phyloP scores from a whole-genome alignment of 306 rosid species.

The Sophora flavescens region DNA sequence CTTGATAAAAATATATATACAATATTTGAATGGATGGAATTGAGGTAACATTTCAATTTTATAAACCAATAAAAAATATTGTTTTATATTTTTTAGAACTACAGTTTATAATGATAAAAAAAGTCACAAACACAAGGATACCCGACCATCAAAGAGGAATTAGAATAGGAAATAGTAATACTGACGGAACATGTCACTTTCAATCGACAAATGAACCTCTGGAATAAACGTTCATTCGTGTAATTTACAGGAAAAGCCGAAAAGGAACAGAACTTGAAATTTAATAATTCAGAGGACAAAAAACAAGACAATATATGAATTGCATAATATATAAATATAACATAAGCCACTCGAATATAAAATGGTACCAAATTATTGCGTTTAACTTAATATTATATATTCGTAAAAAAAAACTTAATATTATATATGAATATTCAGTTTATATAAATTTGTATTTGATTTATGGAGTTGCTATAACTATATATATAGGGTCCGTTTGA shows the following conservation, averaged over 20 bases:
- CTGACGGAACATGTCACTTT: slow-evolving; percentile 34
- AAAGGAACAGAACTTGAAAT: background rate
- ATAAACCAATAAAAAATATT: too few relatives aligned
- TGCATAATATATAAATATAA: background rate
- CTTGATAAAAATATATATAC: too few relatives aligned
- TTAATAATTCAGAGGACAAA: slow-evolving; percentile 6
- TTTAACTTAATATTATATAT: background rate
- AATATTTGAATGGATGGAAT: slow-evolving; percentile 6
- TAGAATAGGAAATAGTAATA: slow-evolving; percentile 8
- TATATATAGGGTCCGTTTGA: too few relatives aligned
- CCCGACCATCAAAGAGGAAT: slow-evolving; percentile 40
- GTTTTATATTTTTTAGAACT: slow-evolving; percentile 11
- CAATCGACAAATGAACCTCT: slow-evolving; percentile 18
- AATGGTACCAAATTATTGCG: background rate
- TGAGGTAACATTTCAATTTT: too few relatives aligned
- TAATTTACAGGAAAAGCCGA: background rate
- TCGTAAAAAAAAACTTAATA: too few relatives aligned
- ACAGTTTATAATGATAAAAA: background rate
- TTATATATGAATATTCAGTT: background rate
- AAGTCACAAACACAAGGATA: background rate
- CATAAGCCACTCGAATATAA: slow-evolving; percentile 1
- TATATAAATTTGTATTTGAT: background rate
- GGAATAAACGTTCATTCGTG: background rate
- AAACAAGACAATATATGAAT: background rate
- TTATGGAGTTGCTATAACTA: too few relatives aligned